Conservation (phyloP, 106 monocot genomes). For the Dioscorea dumetorum region DNA sequence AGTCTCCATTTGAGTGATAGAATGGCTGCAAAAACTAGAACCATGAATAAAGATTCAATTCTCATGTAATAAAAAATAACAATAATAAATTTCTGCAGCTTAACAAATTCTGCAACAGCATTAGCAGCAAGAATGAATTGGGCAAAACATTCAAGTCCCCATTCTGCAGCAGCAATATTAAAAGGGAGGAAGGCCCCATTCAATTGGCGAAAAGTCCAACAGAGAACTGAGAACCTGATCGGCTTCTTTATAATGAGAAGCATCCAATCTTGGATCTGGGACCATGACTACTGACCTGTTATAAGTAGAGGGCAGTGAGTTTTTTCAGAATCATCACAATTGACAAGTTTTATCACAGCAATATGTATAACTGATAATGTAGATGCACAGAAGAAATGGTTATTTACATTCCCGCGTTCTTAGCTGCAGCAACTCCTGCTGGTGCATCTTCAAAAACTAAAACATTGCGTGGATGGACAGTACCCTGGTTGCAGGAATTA, state of each 20-base stretch:
- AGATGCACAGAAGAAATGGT: not conserved
- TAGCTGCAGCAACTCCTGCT: constrained; percentile 14
- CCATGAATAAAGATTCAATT: no score
- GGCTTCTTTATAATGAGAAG: constrained; percentile 54
- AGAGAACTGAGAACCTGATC: constrained; percentile 69
- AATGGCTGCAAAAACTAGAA: no score
- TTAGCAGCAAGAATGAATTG: no score
- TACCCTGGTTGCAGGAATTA: constrained; percentile 12
- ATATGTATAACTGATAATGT: not conserved
- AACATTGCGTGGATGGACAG: constrained; percentile 21
- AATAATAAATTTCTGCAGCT: no score
- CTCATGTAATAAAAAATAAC: no score
- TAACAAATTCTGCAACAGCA: no score
- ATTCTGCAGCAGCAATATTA: no score
- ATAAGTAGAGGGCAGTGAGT: no score
- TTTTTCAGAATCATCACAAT: not conserved
- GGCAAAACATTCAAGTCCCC: not conserved
- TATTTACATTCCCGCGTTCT: constrained; percentile 13
- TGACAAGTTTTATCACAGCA: not conserved
- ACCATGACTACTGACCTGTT: constrained; percentile 82
- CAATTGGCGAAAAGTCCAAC: constrained; percentile 52
- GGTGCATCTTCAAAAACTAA: constrained; percentile 17
- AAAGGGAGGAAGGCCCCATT: constrained; percentile 78
- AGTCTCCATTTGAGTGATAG: no score
- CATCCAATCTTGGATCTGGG: constrained; percentile 68